Percentiles rank a stretch among this genome's conserved stretches.
Evolutionary conservation across 2,329 filamentous ascomycete genomes (phyloP).

Genomic region (Verticillium klebahnii): DNA sequence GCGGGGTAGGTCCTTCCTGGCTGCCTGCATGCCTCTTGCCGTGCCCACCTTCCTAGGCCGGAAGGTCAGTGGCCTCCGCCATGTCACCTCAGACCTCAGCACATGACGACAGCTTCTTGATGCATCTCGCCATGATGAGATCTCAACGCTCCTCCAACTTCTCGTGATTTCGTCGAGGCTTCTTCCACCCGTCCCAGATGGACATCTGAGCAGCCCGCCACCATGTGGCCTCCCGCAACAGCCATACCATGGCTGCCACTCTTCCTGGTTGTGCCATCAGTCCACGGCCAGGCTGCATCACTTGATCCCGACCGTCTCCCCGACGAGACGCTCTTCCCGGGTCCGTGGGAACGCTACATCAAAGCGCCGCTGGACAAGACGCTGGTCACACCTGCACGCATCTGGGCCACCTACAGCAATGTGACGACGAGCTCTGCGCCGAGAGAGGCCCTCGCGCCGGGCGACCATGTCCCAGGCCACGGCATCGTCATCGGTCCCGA

Average conservation of each 20-base stretch:
- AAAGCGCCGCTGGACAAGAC: slow-evolving; percentile 29
- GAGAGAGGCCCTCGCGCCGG: slow-evolving; percentile 6
- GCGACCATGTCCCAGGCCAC: slow-evolving; percentile 5
- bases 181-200: background rate
- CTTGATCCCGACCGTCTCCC: slow-evolving; percentile 21
- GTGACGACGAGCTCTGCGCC: slow-evolving; percentile 16
- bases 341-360: slow-evolving; percentile 33
- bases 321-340: slow-evolving; percentile 26
- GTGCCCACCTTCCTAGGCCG: background rate
- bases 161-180: background rate
- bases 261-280: background rate
- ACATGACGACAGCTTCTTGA: background rate
- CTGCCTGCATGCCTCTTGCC: background rate
- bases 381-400: slow-evolving; percentile 24
- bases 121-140: background rate
- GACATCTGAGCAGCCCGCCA: background rate
- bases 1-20: background rate
- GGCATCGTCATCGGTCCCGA: slow-evolving; percentile 23
- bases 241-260: background rate
- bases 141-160: background rate
- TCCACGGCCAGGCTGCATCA: background rate
- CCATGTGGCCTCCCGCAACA: background rate
- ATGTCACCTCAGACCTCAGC: background rate
- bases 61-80: background rate
- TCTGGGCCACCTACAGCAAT: slow-evolving; percentile 28